Percentiles rank a stretch among this genome's conserved stretches.
These are phyloP conservation scores for Ustanciosporium gigantosporum DNA, from an alignment of 1,284 basidiomycete genomes.

Conservation along the genomic window DNA sequence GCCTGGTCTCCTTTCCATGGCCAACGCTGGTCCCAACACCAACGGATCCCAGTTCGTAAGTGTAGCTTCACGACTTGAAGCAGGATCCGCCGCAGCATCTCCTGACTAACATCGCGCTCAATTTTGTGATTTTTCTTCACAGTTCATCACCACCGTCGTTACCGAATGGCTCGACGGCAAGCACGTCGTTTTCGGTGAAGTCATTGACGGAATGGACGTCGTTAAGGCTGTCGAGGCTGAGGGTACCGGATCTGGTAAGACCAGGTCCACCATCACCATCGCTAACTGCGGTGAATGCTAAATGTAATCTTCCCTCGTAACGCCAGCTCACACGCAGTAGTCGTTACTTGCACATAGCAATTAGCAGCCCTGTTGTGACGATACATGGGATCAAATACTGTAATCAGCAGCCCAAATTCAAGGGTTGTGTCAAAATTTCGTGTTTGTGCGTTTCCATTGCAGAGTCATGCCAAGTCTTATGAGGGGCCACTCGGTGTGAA, in stretches of 20 bases:
- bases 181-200: constrained; percentile 89
- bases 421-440: no score
- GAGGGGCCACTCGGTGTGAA: no score
- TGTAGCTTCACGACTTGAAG: no score
- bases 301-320: constrained; percentile 8
- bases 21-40: constrained; percentile 64
- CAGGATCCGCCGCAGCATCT: constrained; percentile 4
- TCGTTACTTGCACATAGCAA: no score
- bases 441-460: no score
- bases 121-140: no score
- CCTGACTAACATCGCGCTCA: constrained; percentile 1
- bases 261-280: constrained; percentile 54
- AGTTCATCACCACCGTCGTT: constrained; percentile 59
- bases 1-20: constrained; percentile 53
- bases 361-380: no score
- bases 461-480: no score
- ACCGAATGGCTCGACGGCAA: constrained; percentile 80
- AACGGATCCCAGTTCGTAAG: constrained; percentile 61
- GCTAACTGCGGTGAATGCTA: constrained; percentile 56
- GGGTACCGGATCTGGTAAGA: constrained; percentile 52
- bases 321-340: no score
- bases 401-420: no score
- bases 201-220: constrained; percentile 63
- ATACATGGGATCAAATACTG: no score
- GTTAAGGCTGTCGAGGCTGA: constrained; percentile 57